A percentile compares a stretch with the other conserved stretches of the same genome.
Conservation (phyloP, 2,329 filamentous ascomycete species). For the Aspergillus felis region DNA sequence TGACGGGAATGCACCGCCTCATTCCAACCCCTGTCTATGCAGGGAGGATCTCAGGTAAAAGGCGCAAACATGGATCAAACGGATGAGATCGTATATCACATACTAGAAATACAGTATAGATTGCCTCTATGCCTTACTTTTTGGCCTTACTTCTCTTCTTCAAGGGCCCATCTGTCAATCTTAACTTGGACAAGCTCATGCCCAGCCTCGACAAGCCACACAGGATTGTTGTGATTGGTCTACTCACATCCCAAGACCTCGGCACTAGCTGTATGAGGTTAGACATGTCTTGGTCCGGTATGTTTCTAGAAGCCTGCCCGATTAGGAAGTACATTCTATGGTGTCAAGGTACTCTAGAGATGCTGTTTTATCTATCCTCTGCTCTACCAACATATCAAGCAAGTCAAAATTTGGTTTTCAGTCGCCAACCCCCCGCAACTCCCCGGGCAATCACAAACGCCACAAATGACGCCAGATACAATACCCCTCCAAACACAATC, state of each 20-base stretch:
- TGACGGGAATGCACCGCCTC: background rate
- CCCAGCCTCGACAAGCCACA: no score
- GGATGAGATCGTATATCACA: fast-evolving
- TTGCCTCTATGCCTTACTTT: background rate
- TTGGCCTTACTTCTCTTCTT: background rate
- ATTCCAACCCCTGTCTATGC: no score
- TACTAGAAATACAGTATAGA: background rate
- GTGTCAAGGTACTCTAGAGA: no score
- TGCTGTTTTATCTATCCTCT: no score
- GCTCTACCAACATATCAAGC: no score
- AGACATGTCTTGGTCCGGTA: background rate
- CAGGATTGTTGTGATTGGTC: background rate
- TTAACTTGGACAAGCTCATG: background rate
- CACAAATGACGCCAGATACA: slow-evolving; percentile 21
- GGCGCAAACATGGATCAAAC: background rate
- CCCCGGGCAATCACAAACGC: slow-evolving; percentile 22
- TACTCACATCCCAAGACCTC: no score
- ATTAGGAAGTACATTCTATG: background rate
- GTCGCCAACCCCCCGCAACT: slow-evolving; percentile 18
- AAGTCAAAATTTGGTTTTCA: slow-evolving; percentile 12
- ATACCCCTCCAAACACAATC: slow-evolving; percentile 20
- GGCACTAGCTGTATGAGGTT: background rate
- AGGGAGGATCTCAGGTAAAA: background rate
- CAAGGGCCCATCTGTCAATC: background rate
- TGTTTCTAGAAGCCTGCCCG: background rate